These are phyloP conservation scores for Cladosporium phlei DNA, from an alignment of 2,329 filamentous ascomycete species.

Conservation along the genomic window DNA sequence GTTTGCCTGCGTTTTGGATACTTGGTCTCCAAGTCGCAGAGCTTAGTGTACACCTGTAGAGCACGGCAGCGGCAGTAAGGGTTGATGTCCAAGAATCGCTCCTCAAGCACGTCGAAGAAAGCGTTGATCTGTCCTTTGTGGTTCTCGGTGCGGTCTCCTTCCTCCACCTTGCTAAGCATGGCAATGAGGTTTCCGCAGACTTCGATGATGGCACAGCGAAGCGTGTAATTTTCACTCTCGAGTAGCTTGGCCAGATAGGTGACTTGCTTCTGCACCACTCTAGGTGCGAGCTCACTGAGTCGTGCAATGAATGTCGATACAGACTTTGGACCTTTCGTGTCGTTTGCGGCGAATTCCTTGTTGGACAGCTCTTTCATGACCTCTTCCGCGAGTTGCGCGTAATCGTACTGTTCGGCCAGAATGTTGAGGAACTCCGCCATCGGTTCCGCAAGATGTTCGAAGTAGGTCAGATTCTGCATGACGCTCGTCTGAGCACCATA, in stretches of 20 bases:
- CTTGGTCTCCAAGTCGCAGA: slow-evolving; percentile 93
- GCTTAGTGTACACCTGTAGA: slow-evolving; percentile 86
- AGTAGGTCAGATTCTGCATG: slow-evolving; percentile 95
- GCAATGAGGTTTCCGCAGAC: slow-evolving; percentile 93
- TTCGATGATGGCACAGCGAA: slow-evolving; percentile 90
- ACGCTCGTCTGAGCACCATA: slow-evolving; percentile 97
- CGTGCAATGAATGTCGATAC: slow-evolving; percentile 91
- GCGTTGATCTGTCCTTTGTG: slow-evolving; percentile 93
- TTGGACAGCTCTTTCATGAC: slow-evolving; percentile 90
- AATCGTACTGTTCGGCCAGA: slow-evolving; percentile 93
- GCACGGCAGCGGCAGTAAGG: slow-evolving; percentile 90
- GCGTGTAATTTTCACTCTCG: slow-evolving; percentile 94
- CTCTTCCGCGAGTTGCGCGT: slow-evolving; percentile 90
- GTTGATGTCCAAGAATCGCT: slow-evolving; percentile 93
- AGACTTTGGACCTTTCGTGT: slow-evolving; percentile 91
- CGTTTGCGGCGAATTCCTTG: slow-evolving; percentile 97
- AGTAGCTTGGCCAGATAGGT: slow-evolving; percentile 89
- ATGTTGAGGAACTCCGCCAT: slow-evolving; percentile 99
- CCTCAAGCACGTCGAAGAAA: slow-evolving; percentile 94
- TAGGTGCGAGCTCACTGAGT: slow-evolving; percentile 84
- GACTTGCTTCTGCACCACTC: slow-evolving; percentile 95
- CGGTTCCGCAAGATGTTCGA: slow-evolving; percentile 95
- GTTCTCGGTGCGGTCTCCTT: slow-evolving; percentile 75
- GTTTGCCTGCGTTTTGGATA: slow-evolving; percentile 87
- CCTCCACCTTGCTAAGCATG: slow-evolving; percentile 81